Evolutionary conservation across 2,329 filamentous ascomycete genomes (phyloP).

Genomic region (Teratosphaeria gauchensis): DNA sequence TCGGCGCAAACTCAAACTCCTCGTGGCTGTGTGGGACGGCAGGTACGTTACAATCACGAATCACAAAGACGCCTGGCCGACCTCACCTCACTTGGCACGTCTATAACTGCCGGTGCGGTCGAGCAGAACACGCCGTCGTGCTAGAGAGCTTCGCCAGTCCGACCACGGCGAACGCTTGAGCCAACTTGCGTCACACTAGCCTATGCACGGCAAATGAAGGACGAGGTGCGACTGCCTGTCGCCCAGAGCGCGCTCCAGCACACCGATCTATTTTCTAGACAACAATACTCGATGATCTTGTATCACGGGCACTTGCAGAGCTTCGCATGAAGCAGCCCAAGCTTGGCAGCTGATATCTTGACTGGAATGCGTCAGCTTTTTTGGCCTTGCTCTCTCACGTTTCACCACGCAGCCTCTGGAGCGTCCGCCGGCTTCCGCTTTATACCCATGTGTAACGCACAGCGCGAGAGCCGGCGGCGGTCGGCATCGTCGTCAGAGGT

Average conservation of each 20-base stretch:
- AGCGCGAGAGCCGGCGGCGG: too few relatives aligned
- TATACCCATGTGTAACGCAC: not conserved
- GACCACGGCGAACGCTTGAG: not conserved
- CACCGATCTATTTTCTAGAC: not conserved
- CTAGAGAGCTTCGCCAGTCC: not conserved
- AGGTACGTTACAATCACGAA: not conserved
- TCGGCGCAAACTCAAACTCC: not conserved
- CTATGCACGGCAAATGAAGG: conserved; percentile 6
- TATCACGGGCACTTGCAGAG: not conserved
- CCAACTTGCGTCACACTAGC: conserved; percentile 3
- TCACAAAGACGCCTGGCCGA: not conserved
- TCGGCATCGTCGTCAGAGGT: not conserved
- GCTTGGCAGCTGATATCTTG: not conserved
- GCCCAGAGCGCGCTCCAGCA: not conserved
- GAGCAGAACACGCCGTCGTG: not conserved
- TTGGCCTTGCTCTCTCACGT: not conserved
- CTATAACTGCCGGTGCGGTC: not conserved
- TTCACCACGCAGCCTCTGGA: not conserved
- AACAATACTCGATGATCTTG: not conserved
- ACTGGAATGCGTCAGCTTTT: not conserved
- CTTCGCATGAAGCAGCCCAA: not conserved
- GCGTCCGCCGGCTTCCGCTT: not conserved
- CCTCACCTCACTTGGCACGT: not conserved
- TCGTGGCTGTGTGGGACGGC: not conserved
- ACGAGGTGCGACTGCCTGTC: not conserved